Base-by-base conservation (phyloP, 2,329 filamentous ascomycete genomes). In the Gaeumannomyces sp. region DNA sequence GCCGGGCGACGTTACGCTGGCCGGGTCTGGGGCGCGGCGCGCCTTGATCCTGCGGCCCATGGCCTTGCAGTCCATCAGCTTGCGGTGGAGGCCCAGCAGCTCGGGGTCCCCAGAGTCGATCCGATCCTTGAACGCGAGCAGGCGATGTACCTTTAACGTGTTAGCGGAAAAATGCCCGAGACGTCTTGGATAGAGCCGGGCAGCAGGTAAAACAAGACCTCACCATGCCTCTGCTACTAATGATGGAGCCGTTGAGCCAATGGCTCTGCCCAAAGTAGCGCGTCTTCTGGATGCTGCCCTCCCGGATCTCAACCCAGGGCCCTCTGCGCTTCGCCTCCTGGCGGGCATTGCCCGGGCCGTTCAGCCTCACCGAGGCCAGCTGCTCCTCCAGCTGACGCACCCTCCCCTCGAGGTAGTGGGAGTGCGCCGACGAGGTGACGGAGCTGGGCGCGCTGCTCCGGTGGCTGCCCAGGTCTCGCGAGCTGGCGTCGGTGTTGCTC, bases 261-360 rank as follows among this genome's bases (percentile, higher is more conserved):
- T 86, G 83, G 33, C 82, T 85, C 69, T 80, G 81, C 0, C 85
- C 85, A 68, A 86, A 84, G 0, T 86, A 70, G 0, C 84, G 78
- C 0, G 80, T 81, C 69, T 88, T 88, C 67, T 85, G 82, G 28
- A 79, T 76, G 14, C 84, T 73, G 25, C 77, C 78, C 10, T 79
- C 78, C 1, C 73, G 74, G 0, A 80, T 75, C 19, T 28, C 56
- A 10, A 0, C 22, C 16, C 35, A 35, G n/a, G 35, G 31, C 29
- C 27, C 64, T 63, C 53, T 68, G 66, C 11, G 63, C 62, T 22
- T 29, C 53, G 60, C 22, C 16, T 58, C 33, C 22, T 58, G 7
- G 16, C 22, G 4, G 31, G 29, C 31, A 13, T 27, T 16, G 64
- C 58, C 68, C 66, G 71, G 69, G 25, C 67, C 66, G 69, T 72